A percentile compares a stretch with the other conserved stretches of the same genome.
Evolutionary conservation across 108 stramenopile species (phyloP).

Genomic region (Nannochloropsis oceanica): DNA sequence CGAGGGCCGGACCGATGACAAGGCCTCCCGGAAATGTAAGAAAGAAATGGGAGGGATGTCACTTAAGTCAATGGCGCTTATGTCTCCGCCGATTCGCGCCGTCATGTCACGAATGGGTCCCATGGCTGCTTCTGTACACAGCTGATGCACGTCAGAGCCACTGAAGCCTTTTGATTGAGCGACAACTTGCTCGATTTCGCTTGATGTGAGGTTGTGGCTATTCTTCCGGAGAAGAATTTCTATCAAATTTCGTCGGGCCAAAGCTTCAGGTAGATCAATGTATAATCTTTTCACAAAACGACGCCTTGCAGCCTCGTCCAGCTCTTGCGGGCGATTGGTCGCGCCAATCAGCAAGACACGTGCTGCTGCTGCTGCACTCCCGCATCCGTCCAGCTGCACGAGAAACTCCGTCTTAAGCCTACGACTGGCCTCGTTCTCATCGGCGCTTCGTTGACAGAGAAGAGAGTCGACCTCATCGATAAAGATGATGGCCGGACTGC

Average conservation of each 20-base stretch:
- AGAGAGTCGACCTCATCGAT: conserved; percentile 89
- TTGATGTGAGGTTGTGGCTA: conserved; percentile 47
- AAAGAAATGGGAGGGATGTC: conserved; percentile 71
- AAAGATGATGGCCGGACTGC: conserved; percentile 79
- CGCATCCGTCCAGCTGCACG: conserved; percentile 70
- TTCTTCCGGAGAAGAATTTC: conserved; percentile 63
- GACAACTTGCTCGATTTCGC: conserved; percentile 54
- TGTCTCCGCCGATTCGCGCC: neutral
- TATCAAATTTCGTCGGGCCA: conserved; percentile 57
- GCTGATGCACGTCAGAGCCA: conserved; percentile 77
- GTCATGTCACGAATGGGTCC: conserved; percentile 74
- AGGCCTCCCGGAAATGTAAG: conserved; percentile 64
- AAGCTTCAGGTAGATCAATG: conserved; percentile 76
- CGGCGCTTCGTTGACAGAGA: conserved; percentile 39
- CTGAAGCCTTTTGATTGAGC: conserved; percentile 62
- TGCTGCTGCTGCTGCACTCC: conserved; percentile 45
- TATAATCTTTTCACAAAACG: conserved; percentile 71
- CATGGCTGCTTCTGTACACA: conserved; percentile 84
- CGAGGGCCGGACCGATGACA: conserved; percentile 59
- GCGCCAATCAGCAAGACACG: conserved; percentile 88
- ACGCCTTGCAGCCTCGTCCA: conserved; percentile 97
- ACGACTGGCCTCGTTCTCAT: conserved; percentile 70
- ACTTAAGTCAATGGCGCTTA: conserved; percentile 46
- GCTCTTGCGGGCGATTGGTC: conserved; percentile 92
- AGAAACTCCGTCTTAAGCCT: conserved; percentile 93